Evolutionary conservation across 768 basidiomycete species (phyloP).

Genomic region (Suillus tomentosus): DNA sequence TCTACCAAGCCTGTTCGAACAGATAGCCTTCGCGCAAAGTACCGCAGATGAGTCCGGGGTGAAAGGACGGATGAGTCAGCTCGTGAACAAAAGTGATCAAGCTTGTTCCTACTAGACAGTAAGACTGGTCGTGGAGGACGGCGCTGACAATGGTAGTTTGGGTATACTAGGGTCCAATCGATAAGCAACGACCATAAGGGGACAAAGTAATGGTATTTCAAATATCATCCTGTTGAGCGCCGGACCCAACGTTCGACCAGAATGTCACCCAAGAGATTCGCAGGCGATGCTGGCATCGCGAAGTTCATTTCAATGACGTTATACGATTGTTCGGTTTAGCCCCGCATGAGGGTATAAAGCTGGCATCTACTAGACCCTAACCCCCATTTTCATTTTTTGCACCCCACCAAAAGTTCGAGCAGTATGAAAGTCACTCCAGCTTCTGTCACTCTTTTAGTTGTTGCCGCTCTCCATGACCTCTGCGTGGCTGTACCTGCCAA

Average conservation of each 20-base stretch:
- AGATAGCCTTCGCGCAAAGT: neutral
- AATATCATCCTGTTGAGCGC: neutral
- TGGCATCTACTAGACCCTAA: neutral
- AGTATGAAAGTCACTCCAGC: constrained; percentile 11
- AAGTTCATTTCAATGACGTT: neutral
- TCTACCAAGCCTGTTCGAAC: neutral
- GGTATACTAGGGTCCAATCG: neutral
- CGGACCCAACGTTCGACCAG: neutral
- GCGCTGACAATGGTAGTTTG: neutral
- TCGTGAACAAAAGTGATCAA: neutral
- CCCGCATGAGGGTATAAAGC: neutral
- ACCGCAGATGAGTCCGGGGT: neutral
- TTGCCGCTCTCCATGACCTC: neutral
- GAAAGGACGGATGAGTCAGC: no score
- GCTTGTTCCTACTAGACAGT: neutral
- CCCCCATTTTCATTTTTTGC: neutral
- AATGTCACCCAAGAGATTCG: neutral
- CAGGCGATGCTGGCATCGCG: neutral
- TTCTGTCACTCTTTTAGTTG: neutral
- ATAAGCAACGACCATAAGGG: neutral
- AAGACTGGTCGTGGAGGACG: neutral
- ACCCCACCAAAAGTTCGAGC: neutral
- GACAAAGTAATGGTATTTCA: neutral
- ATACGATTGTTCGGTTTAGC: neutral
- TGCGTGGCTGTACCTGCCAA: neutral